These are phyloP conservation scores for Naganishia vaughanmartiniae DNA, from an alignment of 768 basidiomycete genomes.

Conservation along the genomic window DNA sequence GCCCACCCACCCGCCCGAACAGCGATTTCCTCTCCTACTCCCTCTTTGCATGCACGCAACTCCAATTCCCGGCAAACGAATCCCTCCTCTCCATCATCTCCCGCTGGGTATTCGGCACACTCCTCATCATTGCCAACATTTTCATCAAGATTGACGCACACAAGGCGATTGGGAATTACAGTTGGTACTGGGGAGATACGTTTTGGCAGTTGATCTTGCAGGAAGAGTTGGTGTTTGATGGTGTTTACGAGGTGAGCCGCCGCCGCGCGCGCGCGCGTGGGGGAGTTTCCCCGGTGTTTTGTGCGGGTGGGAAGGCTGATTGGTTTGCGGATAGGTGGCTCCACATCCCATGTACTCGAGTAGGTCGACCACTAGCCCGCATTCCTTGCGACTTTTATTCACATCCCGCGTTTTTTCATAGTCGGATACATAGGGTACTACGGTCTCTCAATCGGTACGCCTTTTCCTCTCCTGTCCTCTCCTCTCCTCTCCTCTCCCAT, in stretches of 20 bases:
- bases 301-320: neutral
- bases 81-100: conserved; percentile 71
- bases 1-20: neutral
- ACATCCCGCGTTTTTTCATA: neutral
- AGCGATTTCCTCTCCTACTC: conserved; percentile 94
- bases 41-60: conserved; percentile 91
- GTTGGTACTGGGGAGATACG: conserved; percentile 81
- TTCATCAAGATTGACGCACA: conserved; percentile 99
- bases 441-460: conserved; percentile 71
- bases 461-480: neutral
- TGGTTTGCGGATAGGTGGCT: conserved; percentile 38
- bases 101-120: conserved; percentile 82
- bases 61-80: conserved; percentile 76
- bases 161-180: conserved; percentile 94
- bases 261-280: too few species aligned
- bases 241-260: conserved; percentile 90
- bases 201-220: conserved; percentile 52
- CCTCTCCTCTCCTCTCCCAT: too few species aligned
- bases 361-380: too few species aligned
- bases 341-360: conserved; percentile 80
- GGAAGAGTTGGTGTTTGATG: conserved; percentile 81
- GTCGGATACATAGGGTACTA: conserved; percentile 74
- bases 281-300: conserved; percentile 39
- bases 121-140: conserved; percentile 86
- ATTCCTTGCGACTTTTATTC: neutral